phyloP scores from a whole-genome alignment of 371 early-diverging fungal genomes.

The Cokeromyces recurvatus region DNA sequence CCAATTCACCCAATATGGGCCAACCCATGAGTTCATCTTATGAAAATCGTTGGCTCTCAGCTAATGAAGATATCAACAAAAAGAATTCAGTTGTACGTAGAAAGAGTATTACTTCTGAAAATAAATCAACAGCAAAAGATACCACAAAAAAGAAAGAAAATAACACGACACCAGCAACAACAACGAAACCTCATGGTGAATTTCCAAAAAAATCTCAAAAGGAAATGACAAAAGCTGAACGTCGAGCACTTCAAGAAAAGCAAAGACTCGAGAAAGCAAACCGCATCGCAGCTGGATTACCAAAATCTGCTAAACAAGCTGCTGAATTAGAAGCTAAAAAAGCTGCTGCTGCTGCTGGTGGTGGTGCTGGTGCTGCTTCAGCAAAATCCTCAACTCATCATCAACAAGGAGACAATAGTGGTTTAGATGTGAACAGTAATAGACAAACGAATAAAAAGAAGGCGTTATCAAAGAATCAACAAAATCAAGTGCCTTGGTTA shows the following conservation, averaged over 20 bases:
- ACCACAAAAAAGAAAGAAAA: slow-evolving; percentile 10
- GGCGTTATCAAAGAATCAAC: slow-evolving; percentile 26
- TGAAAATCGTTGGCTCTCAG: slow-evolving; percentile 22
- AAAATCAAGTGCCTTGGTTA: slow-evolving; percentile 62
- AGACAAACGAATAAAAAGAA: slow-evolving; percentile 17
- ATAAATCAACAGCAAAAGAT: slow-evolving; percentile 4
- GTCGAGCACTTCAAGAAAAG: slow-evolving; percentile 76
- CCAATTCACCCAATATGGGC: slow-evolving; percentile 16
- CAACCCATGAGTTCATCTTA: slow-evolving; percentile 27
- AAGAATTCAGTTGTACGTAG: slow-evolving; percentile 16
- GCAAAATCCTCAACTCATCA: background rate
- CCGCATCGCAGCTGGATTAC: slow-evolving; percentile 47
- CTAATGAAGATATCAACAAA: slow-evolving; percentile 16
- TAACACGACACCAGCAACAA: slow-evolving; percentile 5
- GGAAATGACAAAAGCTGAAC: slow-evolving; percentile 88
- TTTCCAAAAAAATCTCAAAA: slow-evolving; percentile 51
- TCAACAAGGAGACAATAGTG: background rate
- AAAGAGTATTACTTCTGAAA: slow-evolving; percentile 18
- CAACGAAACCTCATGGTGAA: slow-evolving; percentile 5
- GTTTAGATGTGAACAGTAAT: no score
- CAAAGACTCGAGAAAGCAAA: slow-evolving; percentile 72
- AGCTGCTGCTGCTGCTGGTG: background rate
- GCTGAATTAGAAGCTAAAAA: slow-evolving; percentile 14
- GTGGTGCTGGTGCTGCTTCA: no score
- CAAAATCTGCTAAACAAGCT: slow-evolving; percentile 20